These are phyloP conservation scores for Phytophthora pseudosyringae DNA, from an alignment of 352 stramenopile species.

Conservation along the genomic window DNA sequence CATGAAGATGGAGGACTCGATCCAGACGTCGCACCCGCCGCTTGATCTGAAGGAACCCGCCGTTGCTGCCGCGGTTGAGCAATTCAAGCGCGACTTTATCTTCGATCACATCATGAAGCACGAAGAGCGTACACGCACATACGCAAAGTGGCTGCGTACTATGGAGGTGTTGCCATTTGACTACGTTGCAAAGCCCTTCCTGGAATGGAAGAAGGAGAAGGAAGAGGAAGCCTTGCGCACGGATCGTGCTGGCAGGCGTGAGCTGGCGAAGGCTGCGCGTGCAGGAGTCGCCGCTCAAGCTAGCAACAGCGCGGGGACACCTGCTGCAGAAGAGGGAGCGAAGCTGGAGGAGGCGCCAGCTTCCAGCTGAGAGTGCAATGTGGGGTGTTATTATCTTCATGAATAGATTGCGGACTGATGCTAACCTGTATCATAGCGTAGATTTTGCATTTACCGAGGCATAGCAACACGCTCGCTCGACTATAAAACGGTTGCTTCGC, in stretches of 20 bases:
- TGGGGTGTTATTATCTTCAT: background rate
- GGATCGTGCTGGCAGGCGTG: conserved; percentile 49
- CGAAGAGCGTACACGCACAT: conserved; percentile 76
- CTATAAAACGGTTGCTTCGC: conserved; percentile 3
- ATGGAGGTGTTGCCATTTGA: conserved; percentile 75
- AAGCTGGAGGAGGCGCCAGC: background rate
- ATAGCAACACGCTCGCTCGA: background rate
- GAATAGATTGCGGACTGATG: conserved; percentile 10
- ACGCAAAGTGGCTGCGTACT: conserved; percentile 81
- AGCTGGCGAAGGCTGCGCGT: conserved; percentile 45
- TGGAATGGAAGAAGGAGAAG: conserved; percentile 81
- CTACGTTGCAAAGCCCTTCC: conserved; percentile 64
- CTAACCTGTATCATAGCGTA: background rate
- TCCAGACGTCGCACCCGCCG: conserved; percentile 71
- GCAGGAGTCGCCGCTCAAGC: conserved; percentile 11
- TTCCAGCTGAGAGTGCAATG: conserved; percentile 14
- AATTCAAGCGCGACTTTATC: conserved; percentile 83
- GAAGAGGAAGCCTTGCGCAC: conserved; percentile 54
- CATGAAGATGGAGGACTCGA: conserved; percentile 69
- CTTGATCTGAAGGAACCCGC: conserved; percentile 66
- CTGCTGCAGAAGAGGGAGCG: background rate
- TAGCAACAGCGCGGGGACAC: background rate
- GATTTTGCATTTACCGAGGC: background rate
- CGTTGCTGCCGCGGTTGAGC: conserved; percentile 61
- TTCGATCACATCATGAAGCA: conserved; percentile 87